A percentile compares a stretch with the other conserved stretches of the same genome.
These are phyloP conservation scores for Lactifluus piperatus DNA, from an alignment of 768 basidiomycete genomes.

Conservation along the genomic window DNA sequence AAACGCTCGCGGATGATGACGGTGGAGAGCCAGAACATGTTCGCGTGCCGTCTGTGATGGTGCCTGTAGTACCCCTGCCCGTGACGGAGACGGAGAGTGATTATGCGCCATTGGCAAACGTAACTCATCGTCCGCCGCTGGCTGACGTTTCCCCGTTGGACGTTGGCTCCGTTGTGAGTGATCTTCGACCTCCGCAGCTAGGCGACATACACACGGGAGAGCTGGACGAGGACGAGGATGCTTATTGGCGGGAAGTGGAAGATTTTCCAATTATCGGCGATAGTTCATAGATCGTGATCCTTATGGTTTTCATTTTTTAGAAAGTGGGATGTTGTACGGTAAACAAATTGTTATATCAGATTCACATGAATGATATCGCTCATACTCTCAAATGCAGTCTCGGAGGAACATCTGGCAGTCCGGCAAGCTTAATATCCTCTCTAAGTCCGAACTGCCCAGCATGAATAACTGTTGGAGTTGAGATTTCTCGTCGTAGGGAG, in stretches of 20 bases:
- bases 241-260: conserved; percentile 18
- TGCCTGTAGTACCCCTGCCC: background rate
- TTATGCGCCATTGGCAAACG: background rate
- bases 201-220: background rate
- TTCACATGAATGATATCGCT: background rate
- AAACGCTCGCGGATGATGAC: conserved; percentile 1
- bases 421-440: background rate
- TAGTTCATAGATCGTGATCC: background rate
- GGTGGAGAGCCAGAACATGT: too few species aligned
- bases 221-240: conserved; percentile 17
- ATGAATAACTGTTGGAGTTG: background rate
- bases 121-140: conserved; percentile 2
- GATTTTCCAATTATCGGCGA: conserved; percentile 2
- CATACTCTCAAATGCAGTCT: background rate
- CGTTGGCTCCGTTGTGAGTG: conserved; percentile 11
- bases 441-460: background rate
- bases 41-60: background rate
- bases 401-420: background rate
- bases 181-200: background rate
- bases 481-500: background rate
- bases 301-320: background rate
- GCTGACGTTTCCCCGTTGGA: conserved; percentile 13
- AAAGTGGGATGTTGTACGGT: background rate
- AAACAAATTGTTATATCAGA: background rate
- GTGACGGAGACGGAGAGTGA: too few species aligned